Evolutionary conservation across 768 basidiomycete genomes (phyloP), one percentile per base, ranked within the genome.

Genomic region (Rhodotorula sphaerocarpa): DNA sequence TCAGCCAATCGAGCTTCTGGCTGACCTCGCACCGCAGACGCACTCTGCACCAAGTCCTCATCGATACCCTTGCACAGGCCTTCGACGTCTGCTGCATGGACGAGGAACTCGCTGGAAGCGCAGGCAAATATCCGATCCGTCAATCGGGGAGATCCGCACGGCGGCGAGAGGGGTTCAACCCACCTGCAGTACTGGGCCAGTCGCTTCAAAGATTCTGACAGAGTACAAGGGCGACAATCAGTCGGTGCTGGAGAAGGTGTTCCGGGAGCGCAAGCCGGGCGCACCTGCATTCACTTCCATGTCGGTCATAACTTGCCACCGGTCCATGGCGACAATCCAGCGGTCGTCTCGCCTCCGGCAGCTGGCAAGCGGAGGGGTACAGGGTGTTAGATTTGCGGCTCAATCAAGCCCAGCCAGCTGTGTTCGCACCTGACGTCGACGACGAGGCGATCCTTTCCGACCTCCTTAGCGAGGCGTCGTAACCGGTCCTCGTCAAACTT

Each of bases 41-140:
- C 61, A 88, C 92, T 84, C 64, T 76, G 66, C 5, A 97, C 93
- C 6, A 99, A 81, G 23, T 84, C 83, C 72, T 89, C 83, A 74
- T 99, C 95, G 61, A 97, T 91, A 2, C 95, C 95, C 77, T 91
- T 84, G 74, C 95, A 97, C 28, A 97, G 77, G 1, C 95, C 95
- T 75, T 99, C 95, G 14, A 99, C 92, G 69, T 97, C 95, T n/a
- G 95, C 95, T 0, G 95, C 93, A 75, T 99, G 95, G 31, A 99
- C 80, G 47, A 99, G 77, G 68, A 99, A 88, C 74, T 97, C 95
- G 68, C 91, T 91, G n/a, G n/a, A n/a, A n/a, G n/a, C n/a, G n/a
- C n/a, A n/a, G n/a, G n/a, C n/a, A n/a, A n/a, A n/a, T n/a, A n/a
- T n/a, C n/a, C n/a, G n/a, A n/a, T n/a, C n/a, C 3, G 6, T 6